Conservation (phyloP, 331 rosid species). For the Erythrophleum ivorense region DNA sequence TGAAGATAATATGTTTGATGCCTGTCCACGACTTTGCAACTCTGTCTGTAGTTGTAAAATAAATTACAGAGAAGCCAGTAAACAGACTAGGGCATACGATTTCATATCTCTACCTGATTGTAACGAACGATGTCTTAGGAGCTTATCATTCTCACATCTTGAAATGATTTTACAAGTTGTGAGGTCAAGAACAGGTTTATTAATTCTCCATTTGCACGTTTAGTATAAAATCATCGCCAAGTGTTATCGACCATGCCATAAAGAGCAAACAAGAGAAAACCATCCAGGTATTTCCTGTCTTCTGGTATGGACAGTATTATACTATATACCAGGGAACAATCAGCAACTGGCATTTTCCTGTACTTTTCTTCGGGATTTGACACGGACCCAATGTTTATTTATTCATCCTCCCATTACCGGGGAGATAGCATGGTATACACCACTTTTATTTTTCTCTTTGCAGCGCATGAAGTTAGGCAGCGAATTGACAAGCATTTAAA, state of each 20-base stretch:
- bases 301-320: not conserved
- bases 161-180: conserved; percentile 15
- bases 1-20: not conserved
- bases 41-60: not conserved
- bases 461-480: not conserved
- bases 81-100: not conserved
- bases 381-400: not conserved
- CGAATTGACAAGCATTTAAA: not conserved
- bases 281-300: not conserved
- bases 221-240: not conserved
- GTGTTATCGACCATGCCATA: not conserved
- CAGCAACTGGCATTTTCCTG: not conserved
- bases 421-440: not conserved
- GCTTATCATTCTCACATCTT: not conserved
- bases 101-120: not conserved
- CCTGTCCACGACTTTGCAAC: conserved; percentile 1
- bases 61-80: not conserved
- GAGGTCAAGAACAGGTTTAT: not conserved
- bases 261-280: not conserved
- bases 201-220: not conserved
- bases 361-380: not conserved
- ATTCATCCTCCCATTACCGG: not conserved
- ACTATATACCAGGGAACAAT: not conserved
- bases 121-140: not conserved
- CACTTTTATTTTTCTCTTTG: not conserved